Evolutionary conservation across 1,139 yeast genomes (phyloP).

Genomic region (Candida anutae): DNA sequence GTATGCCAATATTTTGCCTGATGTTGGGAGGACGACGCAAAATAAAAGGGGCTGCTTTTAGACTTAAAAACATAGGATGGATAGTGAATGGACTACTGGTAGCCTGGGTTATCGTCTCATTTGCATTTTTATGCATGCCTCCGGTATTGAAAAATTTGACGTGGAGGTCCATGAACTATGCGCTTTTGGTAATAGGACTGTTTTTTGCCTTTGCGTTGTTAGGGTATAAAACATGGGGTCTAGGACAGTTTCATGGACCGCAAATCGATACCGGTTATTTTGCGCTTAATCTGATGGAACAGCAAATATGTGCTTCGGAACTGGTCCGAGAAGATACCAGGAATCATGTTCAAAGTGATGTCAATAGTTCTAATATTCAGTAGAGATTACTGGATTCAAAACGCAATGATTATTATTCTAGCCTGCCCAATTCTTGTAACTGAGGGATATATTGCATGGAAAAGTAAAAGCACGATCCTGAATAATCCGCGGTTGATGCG

Average conservation of each 20-base stretch:
- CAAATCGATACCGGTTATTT: conserved; percentile 46
- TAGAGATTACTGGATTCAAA: too few relatives aligned
- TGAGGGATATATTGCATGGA: too few relatives aligned
- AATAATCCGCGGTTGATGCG: too few relatives aligned
- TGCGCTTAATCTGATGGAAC: conserved; percentile 24
- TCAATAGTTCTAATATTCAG: too few relatives aligned
- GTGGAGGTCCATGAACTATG: conserved; percentile 64
- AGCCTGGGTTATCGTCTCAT: conserved; percentile 53
- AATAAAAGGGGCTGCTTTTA: conserved; percentile 64
- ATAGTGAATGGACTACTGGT: conserved; percentile 53
- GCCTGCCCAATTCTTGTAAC: too few relatives aligned
- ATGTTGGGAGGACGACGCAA: conserved; percentile 55
- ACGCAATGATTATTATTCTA: too few relatives aligned
- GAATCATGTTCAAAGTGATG: not conserved
- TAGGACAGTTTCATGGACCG: conserved; percentile 55
- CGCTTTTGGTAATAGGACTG: conserved; percentile 49
- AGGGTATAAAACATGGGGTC: conserved; percentile 56
- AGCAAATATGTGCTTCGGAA: too few relatives aligned
- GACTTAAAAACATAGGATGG: conserved; percentile 61
- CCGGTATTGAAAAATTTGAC: conserved; percentile 58
- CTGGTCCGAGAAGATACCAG: not conserved
- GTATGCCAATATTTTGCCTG: conserved; percentile 62
- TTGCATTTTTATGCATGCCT: conserved; percentile 64
- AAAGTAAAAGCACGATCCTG: too few relatives aligned
- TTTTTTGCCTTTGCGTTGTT: conserved; percentile 43